Conservation (phyloP, 2,329 filamentous ascomycete genomes). For the Metarhizium album region DNA sequence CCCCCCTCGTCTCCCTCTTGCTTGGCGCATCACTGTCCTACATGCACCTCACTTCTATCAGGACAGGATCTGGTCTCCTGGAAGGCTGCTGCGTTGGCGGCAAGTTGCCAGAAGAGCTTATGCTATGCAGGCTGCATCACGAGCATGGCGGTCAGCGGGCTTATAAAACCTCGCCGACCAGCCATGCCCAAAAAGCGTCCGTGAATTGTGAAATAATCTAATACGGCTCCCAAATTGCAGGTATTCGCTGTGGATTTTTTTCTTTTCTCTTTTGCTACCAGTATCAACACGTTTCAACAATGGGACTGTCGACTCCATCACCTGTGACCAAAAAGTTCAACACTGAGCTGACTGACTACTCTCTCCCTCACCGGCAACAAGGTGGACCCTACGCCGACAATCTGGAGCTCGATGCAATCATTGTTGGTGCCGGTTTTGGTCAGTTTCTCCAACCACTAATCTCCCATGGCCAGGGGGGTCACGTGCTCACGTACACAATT, state of each 20-base stretch:
- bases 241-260: too few species aligned
- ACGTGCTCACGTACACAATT: background rate
- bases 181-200: too few species aligned
- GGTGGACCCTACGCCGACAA: background rate
- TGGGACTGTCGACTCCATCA: background rate
- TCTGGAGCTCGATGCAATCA: slow-evolving; percentile 22
- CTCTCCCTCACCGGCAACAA: slow-evolving; percentile 4
- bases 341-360: background rate
- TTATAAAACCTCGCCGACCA: background rate
- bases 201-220: too few species aligned
- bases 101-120: background rate
- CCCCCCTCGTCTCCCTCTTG: background rate
- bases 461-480: background rate
- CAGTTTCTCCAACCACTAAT: slow-evolving; percentile 3
- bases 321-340: background rate
- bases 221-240: too few species aligned
- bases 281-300: background rate
- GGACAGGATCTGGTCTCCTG: too few species aligned
- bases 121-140: too few species aligned
- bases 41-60: too few species aligned
- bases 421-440: slow-evolving; percentile 36
- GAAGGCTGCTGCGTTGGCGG: background rate
- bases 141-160: too few species aligned
- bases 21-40: too few species aligned
- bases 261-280: too few species aligned